These are phyloP conservation scores for Craterostigma plantagineum DNA, from an alignment of 257 asterid genomes.

Conservation along the genomic window DNA sequence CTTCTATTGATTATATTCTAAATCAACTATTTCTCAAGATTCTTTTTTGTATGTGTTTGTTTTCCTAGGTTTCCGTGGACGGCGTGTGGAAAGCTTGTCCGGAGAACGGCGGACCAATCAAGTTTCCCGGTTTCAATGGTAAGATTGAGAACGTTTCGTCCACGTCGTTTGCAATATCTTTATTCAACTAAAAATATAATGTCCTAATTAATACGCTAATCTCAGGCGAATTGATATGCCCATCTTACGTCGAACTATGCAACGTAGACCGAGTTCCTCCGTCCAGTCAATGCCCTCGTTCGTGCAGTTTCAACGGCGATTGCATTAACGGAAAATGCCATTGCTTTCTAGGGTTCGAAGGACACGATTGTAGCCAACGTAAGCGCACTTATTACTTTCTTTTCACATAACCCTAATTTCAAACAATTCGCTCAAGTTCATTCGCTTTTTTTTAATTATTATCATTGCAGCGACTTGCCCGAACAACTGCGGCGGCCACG, in stretches of 20 bases:
- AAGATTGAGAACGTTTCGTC: neutral
- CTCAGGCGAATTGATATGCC: slow-evolving; percentile 83
- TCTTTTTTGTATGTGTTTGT: no score
- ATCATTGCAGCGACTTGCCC: slow-evolving; percentile 62
- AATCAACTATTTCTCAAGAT: neutral
- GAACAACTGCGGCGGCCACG: slow-evolving; percentile 38
- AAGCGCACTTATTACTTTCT: slow-evolving; percentile 6
- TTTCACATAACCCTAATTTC: neutral
- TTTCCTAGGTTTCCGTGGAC: slow-evolving; percentile 7
- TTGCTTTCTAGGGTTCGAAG: slow-evolving; percentile 86
- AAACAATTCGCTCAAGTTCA: neutral
- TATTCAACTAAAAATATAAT: neutral
- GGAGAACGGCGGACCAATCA: neutral
- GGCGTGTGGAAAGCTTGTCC: slow-evolving; percentile 8
- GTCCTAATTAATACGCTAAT: neutral
- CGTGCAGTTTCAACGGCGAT: slow-evolving; percentile 81
- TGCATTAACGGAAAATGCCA: slow-evolving; percentile 74
- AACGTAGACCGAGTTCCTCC: slow-evolving; percentile 35
- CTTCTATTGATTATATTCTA: neutral
- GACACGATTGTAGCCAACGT: slow-evolving; percentile 75
- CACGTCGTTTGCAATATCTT: neutral
- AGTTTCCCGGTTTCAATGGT: slow-evolving; percentile 9
- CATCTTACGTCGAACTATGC: slow-evolving; percentile 88
- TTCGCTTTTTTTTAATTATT: neutral
- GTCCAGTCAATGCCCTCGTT: slow-evolving; percentile 64